Conservation (phyloP, 257 asterid species). For the Solanum verrucosum region DNA sequence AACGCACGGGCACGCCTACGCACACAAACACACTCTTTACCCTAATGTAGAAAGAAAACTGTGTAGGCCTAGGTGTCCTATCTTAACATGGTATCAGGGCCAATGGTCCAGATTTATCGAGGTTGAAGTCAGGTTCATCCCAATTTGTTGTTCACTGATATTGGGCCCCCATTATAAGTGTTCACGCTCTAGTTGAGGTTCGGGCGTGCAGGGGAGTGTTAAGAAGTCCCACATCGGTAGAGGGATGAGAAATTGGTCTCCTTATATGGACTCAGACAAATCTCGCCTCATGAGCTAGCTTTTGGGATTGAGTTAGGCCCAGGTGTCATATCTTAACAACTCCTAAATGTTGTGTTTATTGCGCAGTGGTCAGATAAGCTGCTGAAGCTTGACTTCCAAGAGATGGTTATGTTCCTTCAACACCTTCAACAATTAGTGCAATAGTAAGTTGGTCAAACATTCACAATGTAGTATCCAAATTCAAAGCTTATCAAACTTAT, state of each 20-base stretch:
- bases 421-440: conserved; percentile 34
- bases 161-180: not conserved
- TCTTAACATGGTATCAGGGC: not conserved
- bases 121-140: not conserved
- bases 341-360: not conserved
- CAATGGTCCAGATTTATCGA: too few species aligned
- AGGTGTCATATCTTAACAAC: not conserved
- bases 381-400: conserved; percentile 83
- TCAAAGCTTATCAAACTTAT: too few species aligned
- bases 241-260: not conserved
- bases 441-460: too few species aligned
- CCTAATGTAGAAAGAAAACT: not conserved
- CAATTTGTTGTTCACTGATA: not conserved
- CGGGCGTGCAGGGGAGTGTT: not conserved
- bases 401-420: conserved; percentile 95
- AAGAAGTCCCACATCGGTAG: not conserved
- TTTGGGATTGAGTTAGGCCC: not conserved
- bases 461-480: too few species aligned
- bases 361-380: conserved; percentile 80
- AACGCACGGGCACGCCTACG: too few species aligned
- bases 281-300: not conserved
- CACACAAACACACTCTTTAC: not conserved
- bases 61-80: not conserved
- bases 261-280: not conserved
- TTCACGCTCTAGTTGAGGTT: not conserved